phyloP scores from a whole-genome alignment of 2,329 filamentous ascomycete genomes.

The Alternaria triticina region DNA sequence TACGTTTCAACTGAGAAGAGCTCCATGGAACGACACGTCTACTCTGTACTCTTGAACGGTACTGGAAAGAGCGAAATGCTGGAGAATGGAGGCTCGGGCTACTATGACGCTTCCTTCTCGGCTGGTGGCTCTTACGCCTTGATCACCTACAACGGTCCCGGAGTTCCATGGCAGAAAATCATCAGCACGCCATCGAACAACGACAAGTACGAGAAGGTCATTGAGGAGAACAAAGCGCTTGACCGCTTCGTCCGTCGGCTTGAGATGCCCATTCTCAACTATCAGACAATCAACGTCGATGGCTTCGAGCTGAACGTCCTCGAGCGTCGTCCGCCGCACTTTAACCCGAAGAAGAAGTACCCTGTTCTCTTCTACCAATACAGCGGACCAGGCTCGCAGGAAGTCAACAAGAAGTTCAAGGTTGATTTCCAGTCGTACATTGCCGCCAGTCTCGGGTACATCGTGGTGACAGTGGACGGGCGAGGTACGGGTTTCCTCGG shows the following conservation, averaged over 20 bases:
- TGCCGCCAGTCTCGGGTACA: constrained; percentile 83
- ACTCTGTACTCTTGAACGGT: constrained; percentile 85
- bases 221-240: constrained; percentile 80
- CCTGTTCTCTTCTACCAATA: constrained; percentile 96
- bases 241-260: constrained; percentile 73
- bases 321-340: constrained; percentile 89
- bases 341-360: constrained; percentile 82
- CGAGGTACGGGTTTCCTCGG: constrained; percentile 92
- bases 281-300: constrained; percentile 84
- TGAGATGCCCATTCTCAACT: constrained; percentile 82
- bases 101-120: constrained; percentile 85
- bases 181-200: constrained; percentile 78
- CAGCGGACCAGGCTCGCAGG: constrained; percentile 91
- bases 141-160: constrained; percentile 83
- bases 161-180: constrained; percentile 89
- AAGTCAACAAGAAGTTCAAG: constrained; percentile 77
- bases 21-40: constrained; percentile 88
- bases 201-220: constrained; percentile 67
- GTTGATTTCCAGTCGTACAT: constrained; percentile 93
- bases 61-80: constrained; percentile 75
- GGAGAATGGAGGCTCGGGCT: constrained; percentile 74
- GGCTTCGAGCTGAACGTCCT: constrained; percentile 75
- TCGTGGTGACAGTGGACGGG: constrained; percentile 93
- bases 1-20: constrained; percentile 87
- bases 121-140: constrained; percentile 80